These are phyloP conservation scores for Fusarium sp. DNA, from an alignment of 2,329 filamentous ascomycete genomes.

Conservation along the genomic window DNA sequence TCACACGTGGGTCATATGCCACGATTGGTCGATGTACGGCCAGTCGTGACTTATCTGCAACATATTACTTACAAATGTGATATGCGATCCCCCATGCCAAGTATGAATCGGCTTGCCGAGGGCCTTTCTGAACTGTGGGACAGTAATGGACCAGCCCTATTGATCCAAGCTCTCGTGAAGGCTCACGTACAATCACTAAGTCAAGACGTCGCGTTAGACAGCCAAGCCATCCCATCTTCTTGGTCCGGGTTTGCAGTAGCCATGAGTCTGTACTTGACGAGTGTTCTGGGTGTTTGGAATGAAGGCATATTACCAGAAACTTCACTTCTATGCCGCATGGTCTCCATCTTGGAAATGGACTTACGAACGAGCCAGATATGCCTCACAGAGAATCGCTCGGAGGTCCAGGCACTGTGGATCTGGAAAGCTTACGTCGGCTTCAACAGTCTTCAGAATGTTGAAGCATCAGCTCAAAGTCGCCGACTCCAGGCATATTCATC, in stretches of 20 bases:
- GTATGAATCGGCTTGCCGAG: background rate
- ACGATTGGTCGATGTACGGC: too few species aligned
- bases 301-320: too few species aligned
- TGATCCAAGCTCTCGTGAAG: conserved; percentile 26
- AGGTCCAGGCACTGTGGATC: too few species aligned
- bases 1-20: too few species aligned
- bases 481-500: too few species aligned
- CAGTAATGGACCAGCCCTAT: conserved; percentile 28
- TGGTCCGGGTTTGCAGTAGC: conserved; percentile 30
- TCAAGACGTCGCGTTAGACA: fast-evolving
- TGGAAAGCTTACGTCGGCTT: too few species aligned
- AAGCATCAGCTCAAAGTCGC: too few species aligned
- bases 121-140: conserved; percentile 32
- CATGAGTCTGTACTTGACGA: conserved; percentile 24
- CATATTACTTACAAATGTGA: conserved; percentile 17
- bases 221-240: background rate
- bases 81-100: background rate
- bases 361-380: conserved; percentile 23
- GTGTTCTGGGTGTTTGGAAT: conserved; percentile 29
- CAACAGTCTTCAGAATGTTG: too few species aligned
- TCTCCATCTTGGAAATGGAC: too few species aligned
- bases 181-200: conserved; percentile 28
- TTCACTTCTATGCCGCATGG: too few species aligned
- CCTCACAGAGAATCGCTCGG: too few species aligned
- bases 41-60: background rate